Conservation (phyloP, 2,329 filamentous ascomycete species). For the Fusarium praegraminearum region DNA sequence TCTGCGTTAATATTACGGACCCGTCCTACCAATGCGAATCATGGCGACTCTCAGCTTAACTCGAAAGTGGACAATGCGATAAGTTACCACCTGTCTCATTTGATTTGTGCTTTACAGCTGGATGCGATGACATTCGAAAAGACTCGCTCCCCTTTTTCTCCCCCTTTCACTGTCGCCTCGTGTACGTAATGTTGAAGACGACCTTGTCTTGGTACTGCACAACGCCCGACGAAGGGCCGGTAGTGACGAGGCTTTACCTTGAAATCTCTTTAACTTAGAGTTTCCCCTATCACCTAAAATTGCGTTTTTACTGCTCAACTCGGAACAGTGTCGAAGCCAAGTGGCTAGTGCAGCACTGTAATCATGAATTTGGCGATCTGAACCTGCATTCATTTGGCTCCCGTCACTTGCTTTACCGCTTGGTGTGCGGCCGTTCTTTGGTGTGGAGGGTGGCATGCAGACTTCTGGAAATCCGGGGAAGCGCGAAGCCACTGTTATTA, state of each 20-base stretch:
- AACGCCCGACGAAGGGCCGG: conserved; percentile 35
- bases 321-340: conserved; percentile 31
- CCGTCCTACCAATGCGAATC: conserved; percentile 15
- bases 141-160: conserved; percentile 18
- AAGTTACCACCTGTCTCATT: neutral
- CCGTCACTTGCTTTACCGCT: conserved; percentile 33
- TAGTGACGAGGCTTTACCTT: conserved; percentile 9
- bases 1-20: conserved; percentile 7
- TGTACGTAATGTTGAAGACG: conserved; percentile 34
- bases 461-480: conserved; percentile 43
- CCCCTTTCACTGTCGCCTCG: conserved; percentile 7
- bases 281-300: conserved; percentile 12
- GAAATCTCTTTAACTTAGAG: conserved; percentile 28
- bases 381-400: conserved; percentile 39
- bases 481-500: neutral
- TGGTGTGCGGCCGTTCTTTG: conserved; percentile 28
- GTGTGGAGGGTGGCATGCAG: conserved; percentile 41
- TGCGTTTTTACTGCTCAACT: conserved; percentile 26
- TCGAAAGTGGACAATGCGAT: conserved; percentile 7
- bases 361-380: conserved; percentile 28
- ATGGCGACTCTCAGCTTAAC: neutral
- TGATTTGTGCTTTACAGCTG: conserved; percentile 19
- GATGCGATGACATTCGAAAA: conserved; percentile 23
- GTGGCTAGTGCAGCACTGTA: conserved; percentile 29
- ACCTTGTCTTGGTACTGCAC: conserved; percentile 2